These are phyloP conservation scores for Arachis hypogaea DNA, from an alignment of 306 rosid genomes.

Conservation along the genomic window DNA sequence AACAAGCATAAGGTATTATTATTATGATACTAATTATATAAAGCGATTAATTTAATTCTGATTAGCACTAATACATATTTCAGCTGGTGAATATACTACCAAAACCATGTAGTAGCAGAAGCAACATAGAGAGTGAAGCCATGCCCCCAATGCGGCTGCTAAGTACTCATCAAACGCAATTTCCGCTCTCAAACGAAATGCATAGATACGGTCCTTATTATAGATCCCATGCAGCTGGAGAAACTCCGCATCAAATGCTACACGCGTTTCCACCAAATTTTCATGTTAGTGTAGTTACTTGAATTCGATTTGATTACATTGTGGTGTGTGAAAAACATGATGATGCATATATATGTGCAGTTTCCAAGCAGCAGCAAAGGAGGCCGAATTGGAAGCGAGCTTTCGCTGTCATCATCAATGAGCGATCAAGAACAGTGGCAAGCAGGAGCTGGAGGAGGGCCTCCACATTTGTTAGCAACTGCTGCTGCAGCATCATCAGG, in stretches of 20 bases:
- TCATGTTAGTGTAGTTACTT: conserved; percentile 41
- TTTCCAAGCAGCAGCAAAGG: conserved; percentile 74
- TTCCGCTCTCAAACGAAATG: conserved; percentile 54
- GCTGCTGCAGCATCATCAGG: conserved; percentile 99
- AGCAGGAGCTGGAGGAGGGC: conserved; percentile 30
- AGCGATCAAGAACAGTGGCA: conserved; percentile 59
- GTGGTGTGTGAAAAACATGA: too few species aligned
- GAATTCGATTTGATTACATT: too few species aligned
- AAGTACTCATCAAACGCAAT: conserved; percentile 53
- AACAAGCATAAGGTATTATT: conserved; percentile 40
- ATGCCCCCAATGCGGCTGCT: conserved; percentile 33
- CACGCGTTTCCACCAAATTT: conserved; percentile 53
- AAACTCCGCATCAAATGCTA: conserved; percentile 46
- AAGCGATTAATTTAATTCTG: too few species aligned
- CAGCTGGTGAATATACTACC: conserved; percentile 47
- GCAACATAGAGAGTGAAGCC: conserved; percentile 51
- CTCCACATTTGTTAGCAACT: conserved; percentile 63
- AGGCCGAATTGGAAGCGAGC: conserved; percentile 66
- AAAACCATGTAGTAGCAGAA: conserved; percentile 42
- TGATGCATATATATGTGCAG: conserved; percentile 32
- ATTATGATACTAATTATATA: too few species aligned
- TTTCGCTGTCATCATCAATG: conserved; percentile 60
- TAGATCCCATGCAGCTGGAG: conserved; percentile 41
- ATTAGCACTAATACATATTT: too few species aligned
- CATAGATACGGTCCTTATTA: conserved; percentile 69